phyloP scores from a whole-genome alignment of 805 yeast species.

The Kazachstania viticola region DNA sequence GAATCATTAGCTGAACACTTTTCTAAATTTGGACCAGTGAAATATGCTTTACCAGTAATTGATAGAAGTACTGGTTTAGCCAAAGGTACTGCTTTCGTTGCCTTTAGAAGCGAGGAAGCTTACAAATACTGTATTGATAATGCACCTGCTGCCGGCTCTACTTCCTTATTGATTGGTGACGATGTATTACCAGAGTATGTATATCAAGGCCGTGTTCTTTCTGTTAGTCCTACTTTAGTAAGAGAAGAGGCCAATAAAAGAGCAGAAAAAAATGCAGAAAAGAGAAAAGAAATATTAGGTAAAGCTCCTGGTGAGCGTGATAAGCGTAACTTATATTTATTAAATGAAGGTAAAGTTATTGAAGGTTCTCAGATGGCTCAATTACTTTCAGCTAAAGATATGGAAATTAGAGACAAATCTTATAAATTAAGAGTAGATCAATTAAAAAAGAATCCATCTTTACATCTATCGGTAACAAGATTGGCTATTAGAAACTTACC shows the following conservation, averaged over 20 bases:
- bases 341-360: slow-evolving; percentile 90
- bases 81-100: slow-evolving; percentile 91
- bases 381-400: slow-evolving; percentile 53
- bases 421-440: slow-evolving; percentile 79
- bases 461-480: slow-evolving; percentile 90
- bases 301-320: slow-evolving; percentile 73
- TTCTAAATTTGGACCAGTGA: slow-evolving; percentile 68
- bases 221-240: slow-evolving; percentile 76
- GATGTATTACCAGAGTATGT: slow-evolving; percentile 85
- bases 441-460: slow-evolving; percentile 77
- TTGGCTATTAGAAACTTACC: slow-evolving; percentile 91
- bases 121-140: slow-evolving; percentile 56
- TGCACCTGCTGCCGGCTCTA: slow-evolving; percentile 63
- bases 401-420: slow-evolving; percentile 82
- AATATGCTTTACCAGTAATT: slow-evolving; percentile 86
- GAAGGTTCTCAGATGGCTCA: slow-evolving; percentile 69
- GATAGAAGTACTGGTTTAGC: slow-evolving; percentile 81
- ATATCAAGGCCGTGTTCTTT: slow-evolving; percentile 82
- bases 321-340: slow-evolving; percentile 69
- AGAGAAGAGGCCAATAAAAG: slow-evolving; percentile 69
- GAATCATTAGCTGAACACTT: slow-evolving; percentile 75
- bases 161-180: slow-evolving; percentile 73
- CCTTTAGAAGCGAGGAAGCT: slow-evolving; percentile 53
- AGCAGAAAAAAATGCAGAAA: slow-evolving; percentile 59
- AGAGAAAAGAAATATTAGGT: slow-evolving; percentile 68